phyloP scores from a whole-genome alignment of 2,329 filamentous ascomycete species.

The Colletotrichum coccodes region DNA sequence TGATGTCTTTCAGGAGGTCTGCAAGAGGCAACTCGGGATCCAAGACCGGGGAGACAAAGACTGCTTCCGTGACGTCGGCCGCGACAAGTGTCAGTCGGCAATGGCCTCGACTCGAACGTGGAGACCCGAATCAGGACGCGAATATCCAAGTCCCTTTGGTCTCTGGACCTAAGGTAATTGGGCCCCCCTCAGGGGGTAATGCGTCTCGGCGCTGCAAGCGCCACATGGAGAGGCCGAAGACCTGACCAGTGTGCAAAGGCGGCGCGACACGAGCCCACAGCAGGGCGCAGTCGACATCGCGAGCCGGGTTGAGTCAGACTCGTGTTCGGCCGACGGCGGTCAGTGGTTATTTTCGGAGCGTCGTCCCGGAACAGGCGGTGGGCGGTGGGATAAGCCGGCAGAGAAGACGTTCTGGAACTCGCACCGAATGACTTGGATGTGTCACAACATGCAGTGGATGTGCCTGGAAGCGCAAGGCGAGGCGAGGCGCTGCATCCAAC shows the following conservation, averaged over 20 bases:
- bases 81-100: constrained; percentile 19
- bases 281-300: constrained; percentile 30
- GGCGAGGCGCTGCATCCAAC: constrained; percentile 1
- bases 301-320: constrained; percentile 20
- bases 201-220: constrained; percentile 23
- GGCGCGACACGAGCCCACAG: constrained; percentile 19
- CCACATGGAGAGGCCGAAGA: constrained; percentile 26
- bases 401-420: constrained; percentile 18
- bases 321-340: constrained; percentile 29
- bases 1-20: constrained; percentile 7
- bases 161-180: neutral
- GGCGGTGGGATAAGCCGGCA: neutral
- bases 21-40: constrained; percentile 10
- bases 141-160: neutral
- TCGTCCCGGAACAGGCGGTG: constrained; percentile 25
- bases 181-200: neutral
- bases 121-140: neutral
- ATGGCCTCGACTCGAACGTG: constrained; percentile 3
- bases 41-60: constrained; percentile 17
- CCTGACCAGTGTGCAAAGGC: neutral
- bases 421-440: constrained; percentile 1
- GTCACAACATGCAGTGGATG: neutral
- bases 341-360: constrained; percentile 27
- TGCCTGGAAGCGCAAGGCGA: constrained; percentile 2
- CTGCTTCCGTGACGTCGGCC: constrained; percentile 28